Evolutionary conservation across 2,329 filamentous ascomycete species (phyloP), one percentile per base, ranked within the genome.

Genomic region (Rugonectria rugulosa): DNA sequence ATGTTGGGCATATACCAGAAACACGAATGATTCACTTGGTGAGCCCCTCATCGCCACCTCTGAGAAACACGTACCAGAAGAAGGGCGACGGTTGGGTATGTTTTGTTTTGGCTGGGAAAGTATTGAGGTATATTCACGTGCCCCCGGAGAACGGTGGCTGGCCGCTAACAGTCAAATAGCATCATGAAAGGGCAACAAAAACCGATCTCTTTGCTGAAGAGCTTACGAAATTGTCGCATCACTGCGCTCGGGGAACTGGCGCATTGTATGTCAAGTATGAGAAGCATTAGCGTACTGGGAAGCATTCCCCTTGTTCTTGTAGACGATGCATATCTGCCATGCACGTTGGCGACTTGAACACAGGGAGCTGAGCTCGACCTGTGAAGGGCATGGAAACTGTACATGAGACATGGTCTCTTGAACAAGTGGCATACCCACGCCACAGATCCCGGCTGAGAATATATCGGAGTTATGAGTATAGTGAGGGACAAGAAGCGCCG

Each of bases 81-180:
- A 20, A 1, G 48, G 63, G 8, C 55, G 40, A 7, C 48, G 61
- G 12, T 34, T 65, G 2, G 59, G 52, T 5, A 32, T 59, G 4
- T 63, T 63, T 26, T 51, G 31, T 31, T 51, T 64, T 2, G 63
- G 61, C 2, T 64, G 63, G 63, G 63, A 65, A 10, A 64, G 61
- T n/a, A 57, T 65, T 26, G 61, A 65, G 61, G 63, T 61, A n/a
- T 6, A 38, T 27, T 0, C 12, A 12, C 11, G 20, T 3, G 6
- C 19, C 2, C 10, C 2, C 6, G 11, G 11, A 15, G 6, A n/a
- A 5, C 10, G 3, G 2, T 1, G 12, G 48, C 8, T 7, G n/a
- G 17, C 24, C 56, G 5, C 58, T 14, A 11, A 6, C 3, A 23
- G 4, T 8, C 10, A n/a, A n/a, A 9, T 17, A 65, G 61, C 53